These are phyloP conservation scores for Ceratocystis diversiconidia DNA, from an alignment of 2,329 filamentous ascomycete genomes.

Conservation along the genomic window DNA sequence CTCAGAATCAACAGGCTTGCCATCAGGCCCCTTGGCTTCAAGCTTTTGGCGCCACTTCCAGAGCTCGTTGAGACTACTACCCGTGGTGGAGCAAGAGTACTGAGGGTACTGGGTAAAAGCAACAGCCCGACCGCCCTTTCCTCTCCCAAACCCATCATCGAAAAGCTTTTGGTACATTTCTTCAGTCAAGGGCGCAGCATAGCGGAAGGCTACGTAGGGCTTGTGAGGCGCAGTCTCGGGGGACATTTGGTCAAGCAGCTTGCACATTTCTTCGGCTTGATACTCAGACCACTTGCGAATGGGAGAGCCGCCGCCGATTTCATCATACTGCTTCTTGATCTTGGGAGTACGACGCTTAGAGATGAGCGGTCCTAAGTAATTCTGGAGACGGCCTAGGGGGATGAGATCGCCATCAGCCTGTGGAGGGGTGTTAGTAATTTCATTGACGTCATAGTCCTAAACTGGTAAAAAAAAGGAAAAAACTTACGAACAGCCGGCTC, in stretches of 20 bases:
- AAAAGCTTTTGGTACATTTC: slow-evolving; percentile 77
- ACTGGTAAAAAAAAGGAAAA: background rate
- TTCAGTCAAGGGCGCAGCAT: slow-evolving; percentile 85
- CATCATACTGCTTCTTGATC: slow-evolving; percentile 89
- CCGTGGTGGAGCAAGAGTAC: slow-evolving; percentile 95
- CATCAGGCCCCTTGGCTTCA: slow-evolving; percentile 53
- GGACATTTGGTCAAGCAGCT: slow-evolving; percentile 77
- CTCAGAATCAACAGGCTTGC: slow-evolving; percentile 23
- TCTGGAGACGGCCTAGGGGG: slow-evolving; percentile 81
- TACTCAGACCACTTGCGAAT: slow-evolving; percentile 97
- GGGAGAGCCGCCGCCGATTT: slow-evolving; percentile 91
- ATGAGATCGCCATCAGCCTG: slow-evolving; percentile 89
- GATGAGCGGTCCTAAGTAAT: slow-evolving; percentile 79
- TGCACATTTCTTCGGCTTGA: slow-evolving; percentile 91
- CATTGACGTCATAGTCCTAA: slow-evolving; percentile 12
- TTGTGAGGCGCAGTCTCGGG: slow-evolving; percentile 93
- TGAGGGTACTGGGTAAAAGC: slow-evolving; percentile 98
- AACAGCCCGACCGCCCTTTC: slow-evolving; percentile 81
- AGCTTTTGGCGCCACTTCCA: slow-evolving; percentile 92
- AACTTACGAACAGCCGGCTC: slow-evolving; percentile 73
- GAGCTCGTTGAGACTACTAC: slow-evolving; percentile 87
- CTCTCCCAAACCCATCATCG: slow-evolving; percentile 77
- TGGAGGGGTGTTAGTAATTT: slow-evolving; percentile 1
- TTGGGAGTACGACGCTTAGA: slow-evolving; percentile 80
- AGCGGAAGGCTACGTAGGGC: slow-evolving; percentile 93